Evolutionary conservation across 2,329 filamentous ascomycete genomes (phyloP), one percentile per base, ranked within the genome.

Genomic region (Cyclaneusma minus): DNA sequence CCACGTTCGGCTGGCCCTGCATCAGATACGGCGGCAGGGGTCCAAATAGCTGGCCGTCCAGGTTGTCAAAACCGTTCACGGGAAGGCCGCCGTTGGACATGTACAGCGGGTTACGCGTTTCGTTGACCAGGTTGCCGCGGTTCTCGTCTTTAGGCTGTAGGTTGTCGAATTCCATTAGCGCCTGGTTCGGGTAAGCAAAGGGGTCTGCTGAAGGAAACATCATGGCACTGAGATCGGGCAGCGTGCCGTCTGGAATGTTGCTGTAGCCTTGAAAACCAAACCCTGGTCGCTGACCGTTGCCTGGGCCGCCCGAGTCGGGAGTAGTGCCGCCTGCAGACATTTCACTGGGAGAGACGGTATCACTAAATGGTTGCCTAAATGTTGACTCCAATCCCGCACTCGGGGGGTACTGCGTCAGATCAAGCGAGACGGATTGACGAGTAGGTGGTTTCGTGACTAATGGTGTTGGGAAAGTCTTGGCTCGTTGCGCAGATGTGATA

Each of bases 161-260:
- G 22, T 13, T 34, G 12, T 59, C 59, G 21, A 67, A 56, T 38
- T 68, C 60, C 55, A 76, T 72, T 56, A 77, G 68, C 1, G 77
- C 72, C 36, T 82, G 77, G 41, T 76, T 82, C 0, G 78, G 79
- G 41, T 87, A 89, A 0, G 74, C 76, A 35, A 87, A 77, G 0
- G 80, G 78, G 40, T 87, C 79, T 17, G 68, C 64, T 0, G 77
- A 76, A 2, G 78, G 74, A 42, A 87, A 87, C 75, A 87, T 84
- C 54, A 85, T 69, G 3, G 73, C 69, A 31, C 75, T 75, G 5
- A 85, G 62, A 44, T 81, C 78, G 36, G 77, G 67, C 10, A 84
- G 26, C 17, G 62, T 41, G 10, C 62, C 44, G 15, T 63, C 60
- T 6, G 51, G 52, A 37, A 58, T 51, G 39, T 44, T 58, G 24